phyloP scores from a whole-genome alignment of 2,329 filamentous ascomycete genomes.

The Fusarium austroafricanum region DNA sequence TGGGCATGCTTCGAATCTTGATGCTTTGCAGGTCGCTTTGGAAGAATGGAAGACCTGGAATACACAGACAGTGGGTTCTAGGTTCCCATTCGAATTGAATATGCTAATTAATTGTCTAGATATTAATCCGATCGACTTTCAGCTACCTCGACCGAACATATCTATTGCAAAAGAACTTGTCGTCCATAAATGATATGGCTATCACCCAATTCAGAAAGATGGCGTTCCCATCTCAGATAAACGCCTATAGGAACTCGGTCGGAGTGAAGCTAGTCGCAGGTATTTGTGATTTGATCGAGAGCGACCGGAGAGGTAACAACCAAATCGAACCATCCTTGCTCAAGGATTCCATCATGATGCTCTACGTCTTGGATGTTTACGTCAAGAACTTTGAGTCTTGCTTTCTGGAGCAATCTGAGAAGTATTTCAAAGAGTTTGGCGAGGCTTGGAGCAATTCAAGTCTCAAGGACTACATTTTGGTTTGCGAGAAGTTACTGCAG shows the following conservation, averaged over 20 bases:
- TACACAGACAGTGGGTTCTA: constrained; percentile 72
- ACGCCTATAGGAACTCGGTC: constrained; percentile 33
- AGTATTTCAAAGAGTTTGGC: constrained; percentile 77
- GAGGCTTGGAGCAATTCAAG: constrained; percentile 70
- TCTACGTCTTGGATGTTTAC: constrained; percentile 88
- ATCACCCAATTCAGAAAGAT: constrained; percentile 78
- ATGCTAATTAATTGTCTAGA: constrained; percentile 56
- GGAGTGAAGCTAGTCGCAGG: constrained; percentile 56
- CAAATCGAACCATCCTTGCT: constrained; percentile 74
- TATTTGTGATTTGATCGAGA: constrained; percentile 79
- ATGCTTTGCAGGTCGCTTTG: constrained; percentile 68
- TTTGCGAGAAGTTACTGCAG: constrained; percentile 75
- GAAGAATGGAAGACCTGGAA: constrained; percentile 82
- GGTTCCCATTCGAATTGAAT: not conserved
- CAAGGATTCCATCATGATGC: constrained; percentile 80
- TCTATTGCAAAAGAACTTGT: constrained; percentile 76
- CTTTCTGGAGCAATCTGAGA: constrained; percentile 74
- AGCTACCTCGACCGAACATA: constrained; percentile 95
- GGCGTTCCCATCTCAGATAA: constrained; percentile 55
- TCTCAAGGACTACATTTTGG: constrained; percentile 80
- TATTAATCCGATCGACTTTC: constrained; percentile 86
- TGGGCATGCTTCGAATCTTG: constrained; percentile 67
- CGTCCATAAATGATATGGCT: constrained; percentile 84
- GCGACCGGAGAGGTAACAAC: constrained; percentile 71
- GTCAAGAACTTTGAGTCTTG: constrained; percentile 80